These are phyloP conservation scores for Emmonsiellopsis sp. DNA, from an alignment of 2,329 filamentous ascomycete genomes.

Conservation along the genomic window DNA sequence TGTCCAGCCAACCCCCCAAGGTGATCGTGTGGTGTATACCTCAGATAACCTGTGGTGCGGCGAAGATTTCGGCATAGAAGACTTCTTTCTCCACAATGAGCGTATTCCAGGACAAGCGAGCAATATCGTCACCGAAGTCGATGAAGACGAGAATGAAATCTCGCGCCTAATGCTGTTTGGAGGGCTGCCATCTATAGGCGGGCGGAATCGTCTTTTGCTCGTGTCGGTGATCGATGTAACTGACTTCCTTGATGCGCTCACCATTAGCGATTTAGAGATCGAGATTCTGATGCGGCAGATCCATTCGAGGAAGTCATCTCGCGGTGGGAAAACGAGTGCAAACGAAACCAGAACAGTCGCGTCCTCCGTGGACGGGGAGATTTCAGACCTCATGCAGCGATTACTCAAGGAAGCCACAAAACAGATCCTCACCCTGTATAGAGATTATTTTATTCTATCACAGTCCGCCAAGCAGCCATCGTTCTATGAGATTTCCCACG, in stretches of 20 bases:
- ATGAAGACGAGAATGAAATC: conserved; percentile 16
- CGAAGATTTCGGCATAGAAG: conserved; percentile 15
- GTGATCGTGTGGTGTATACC: conserved; percentile 16
- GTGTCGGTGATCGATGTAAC: conserved; percentile 21
- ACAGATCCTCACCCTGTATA: conserved; percentile 18
- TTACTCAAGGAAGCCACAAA: conserved; percentile 16
- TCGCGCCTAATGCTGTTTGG: conserved; percentile 19
- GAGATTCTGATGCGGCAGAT: conserved; percentile 1
- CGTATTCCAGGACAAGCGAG: conserved; percentile 14
- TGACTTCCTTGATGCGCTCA: conserved; percentile 19
- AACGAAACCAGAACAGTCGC: neutral
- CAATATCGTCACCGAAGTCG: conserved; percentile 16
- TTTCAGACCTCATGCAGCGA: conserved; percentile 5
- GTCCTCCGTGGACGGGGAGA: neutral
- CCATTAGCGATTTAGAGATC: conserved; percentile 12
- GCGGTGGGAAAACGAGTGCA: neutral
- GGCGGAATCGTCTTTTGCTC: conserved; percentile 15
- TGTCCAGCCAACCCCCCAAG: conserved; percentile 13
- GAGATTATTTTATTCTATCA: conserved; percentile 20
- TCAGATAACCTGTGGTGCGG: conserved; percentile 17
- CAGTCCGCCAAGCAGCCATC: conserved; percentile 15
- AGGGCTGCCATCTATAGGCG: conserved; percentile 15
- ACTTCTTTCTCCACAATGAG: conserved; percentile 18
- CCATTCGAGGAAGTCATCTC: neutral
- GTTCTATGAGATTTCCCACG: conserved; percentile 22